phyloP scores from a whole-genome alignment of 192 early-diverging fungal species.

The Backusella mclennaniae region DNA sequence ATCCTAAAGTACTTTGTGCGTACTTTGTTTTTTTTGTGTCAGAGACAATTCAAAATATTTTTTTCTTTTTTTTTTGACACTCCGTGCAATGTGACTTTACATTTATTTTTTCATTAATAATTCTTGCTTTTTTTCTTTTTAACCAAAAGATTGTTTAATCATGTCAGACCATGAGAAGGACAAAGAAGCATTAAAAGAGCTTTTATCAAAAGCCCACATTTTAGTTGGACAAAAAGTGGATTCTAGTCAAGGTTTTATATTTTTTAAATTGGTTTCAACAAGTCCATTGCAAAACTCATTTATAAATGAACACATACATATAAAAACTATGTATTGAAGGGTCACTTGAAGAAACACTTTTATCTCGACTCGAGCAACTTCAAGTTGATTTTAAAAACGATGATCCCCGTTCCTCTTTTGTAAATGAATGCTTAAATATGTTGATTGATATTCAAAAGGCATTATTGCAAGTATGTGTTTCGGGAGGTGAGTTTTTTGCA shows the following conservation, averaged over 20 bases:
- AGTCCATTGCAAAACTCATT: neutral
- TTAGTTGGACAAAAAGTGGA: conserved; percentile 9
- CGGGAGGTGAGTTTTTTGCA: conserved; percentile 14
- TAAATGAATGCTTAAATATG: conserved; percentile 13
- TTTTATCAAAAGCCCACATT: neutral
- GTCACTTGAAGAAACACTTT: conserved; percentile 12
- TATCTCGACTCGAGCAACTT: conserved; percentile 19
- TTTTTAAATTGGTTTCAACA: neutral
- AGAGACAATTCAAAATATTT: neutral
- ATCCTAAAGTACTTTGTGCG: neutral
- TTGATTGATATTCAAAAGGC: conserved; percentile 20
- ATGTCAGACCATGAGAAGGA: conserved; percentile 12
- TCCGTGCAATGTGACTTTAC: neutral
- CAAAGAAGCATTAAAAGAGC: neutral
- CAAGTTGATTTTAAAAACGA: neutral
- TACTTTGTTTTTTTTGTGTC: neutral
- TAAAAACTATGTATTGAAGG: neutral
- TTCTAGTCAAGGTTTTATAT: neutral
- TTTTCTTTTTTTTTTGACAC: neutral
- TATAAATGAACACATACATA: neutral
- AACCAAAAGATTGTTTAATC: neutral
- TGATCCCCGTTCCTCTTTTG: conserved; percentile 10
- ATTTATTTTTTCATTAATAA: neutral
- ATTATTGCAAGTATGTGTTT: conserved; percentile 1
- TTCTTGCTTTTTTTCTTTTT: neutral